Conservation (phyloP, 2,329 filamentous ascomycete genomes). For the Arthrobotrys musiformis region DNA sequence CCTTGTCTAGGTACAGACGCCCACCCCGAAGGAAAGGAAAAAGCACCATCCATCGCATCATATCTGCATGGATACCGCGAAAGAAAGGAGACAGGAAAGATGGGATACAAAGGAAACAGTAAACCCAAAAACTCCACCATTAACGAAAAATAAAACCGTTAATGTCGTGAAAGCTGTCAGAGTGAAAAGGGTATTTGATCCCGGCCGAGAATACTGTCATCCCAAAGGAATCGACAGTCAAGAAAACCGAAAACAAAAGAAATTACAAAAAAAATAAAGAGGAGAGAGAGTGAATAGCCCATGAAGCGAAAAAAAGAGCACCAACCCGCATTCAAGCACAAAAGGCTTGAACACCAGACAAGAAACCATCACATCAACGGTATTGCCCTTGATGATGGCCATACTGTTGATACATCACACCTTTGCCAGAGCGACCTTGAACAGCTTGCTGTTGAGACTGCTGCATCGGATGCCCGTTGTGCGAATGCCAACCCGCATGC, state of each 20-base stretch:
- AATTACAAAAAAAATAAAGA: not conserved
- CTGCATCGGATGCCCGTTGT: conserved; percentile 28
- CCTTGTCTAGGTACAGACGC: not conserved
- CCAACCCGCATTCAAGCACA: conserved; percentile 4
- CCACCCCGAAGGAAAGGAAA: too few species aligned
- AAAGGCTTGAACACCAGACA: conserved; percentile 1
- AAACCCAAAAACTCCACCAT: not conserved
- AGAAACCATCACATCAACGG: conserved; percentile 1
- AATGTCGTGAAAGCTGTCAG: not conserved
- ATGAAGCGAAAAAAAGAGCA: not conserved
- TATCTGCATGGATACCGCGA: not conserved
- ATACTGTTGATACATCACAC: conserved; percentile 18
- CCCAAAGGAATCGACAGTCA: not conserved
- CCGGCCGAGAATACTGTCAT: not conserved
- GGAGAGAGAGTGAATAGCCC: not conserved
- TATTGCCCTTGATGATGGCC: conserved; percentile 20
- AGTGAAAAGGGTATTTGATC: not conserved
- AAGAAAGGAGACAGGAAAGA: not conserved
- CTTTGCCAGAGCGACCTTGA: conserved; percentile 18
- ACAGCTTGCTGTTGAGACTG: conserved; percentile 25
- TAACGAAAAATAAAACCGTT: not conserved
- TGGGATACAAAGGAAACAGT: not conserved
- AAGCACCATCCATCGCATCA: not conserved
- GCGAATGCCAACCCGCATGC: conserved; percentile 24
- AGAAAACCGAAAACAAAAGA: not conserved